Base-by-base conservation (phyloP, 257 asterid genomes). In the Mitragyna speciosa region DNA sequence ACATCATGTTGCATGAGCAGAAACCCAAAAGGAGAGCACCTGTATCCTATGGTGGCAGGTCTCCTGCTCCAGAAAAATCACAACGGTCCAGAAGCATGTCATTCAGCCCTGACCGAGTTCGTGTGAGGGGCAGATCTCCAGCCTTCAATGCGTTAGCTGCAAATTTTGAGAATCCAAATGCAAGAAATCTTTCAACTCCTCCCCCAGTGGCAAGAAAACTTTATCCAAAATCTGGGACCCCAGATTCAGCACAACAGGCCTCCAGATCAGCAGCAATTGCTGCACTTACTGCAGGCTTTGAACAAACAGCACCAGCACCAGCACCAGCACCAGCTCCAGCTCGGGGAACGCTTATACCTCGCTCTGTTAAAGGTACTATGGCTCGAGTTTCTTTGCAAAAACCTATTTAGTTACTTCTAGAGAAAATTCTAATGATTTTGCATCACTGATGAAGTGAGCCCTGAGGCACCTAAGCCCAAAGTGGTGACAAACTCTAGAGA, bases 71-170 rank as follows among this genome's bases (percentile, higher is more conserved):
- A 7, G 98, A 91, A 47, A 92, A 94, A 84, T 83, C 99, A n/a
- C 91, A 92, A 74, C 97, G 99, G 49, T 90, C 98, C 49, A 87
- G 99, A 90, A 96, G 98, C 87, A 86, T 96, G 96, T 96, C 99
- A 52, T 93, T 90, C 88, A 94, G 98, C 86, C 98, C 98, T 6
- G 99, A 96, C 56, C 87, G 98, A 88, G 99, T 90, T 86, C 99
- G 99, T 80, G 98, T 92, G 41, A 86, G 99, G 84, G 99, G 99
- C 77, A 87, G 98, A 78, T 96, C 99, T 85, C 99, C 99, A 1
- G 98, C 98, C 16, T 96, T 96, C 91, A 96, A 88, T 76, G 98
- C 98, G 54, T 87, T 96, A 26, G 98, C 99, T n/a, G 98, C 98
- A 56, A 92, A 76, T 72, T 96, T 96, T 28, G 98, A 96, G 88